phyloP scores from a whole-genome alignment of 805 yeast genomes.

The Starmerella asiatica region DNA sequence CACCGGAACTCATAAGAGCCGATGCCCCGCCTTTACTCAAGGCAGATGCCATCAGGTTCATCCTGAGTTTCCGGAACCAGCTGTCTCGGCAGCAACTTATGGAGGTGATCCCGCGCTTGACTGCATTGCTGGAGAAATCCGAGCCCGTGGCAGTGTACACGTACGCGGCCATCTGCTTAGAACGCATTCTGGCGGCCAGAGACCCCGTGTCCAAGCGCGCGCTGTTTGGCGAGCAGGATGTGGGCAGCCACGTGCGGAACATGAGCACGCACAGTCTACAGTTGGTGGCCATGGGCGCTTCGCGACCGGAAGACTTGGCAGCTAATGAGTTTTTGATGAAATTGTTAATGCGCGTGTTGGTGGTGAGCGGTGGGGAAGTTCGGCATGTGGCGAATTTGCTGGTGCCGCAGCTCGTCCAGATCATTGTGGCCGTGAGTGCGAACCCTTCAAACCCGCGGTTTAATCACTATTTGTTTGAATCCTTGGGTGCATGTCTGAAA shows the following conservation, averaged over 20 bases:
- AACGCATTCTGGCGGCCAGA: conserved; percentile 69
- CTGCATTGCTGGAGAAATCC: conserved; percentile 49
- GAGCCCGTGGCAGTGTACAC: conserved; percentile 72
- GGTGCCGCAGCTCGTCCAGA: conserved; percentile 54
- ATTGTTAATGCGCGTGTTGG: conserved; percentile 68
- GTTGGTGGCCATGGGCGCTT: conserved; percentile 45
- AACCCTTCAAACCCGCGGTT: conserved; percentile 95
- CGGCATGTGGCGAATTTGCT: conserved; percentile 28
- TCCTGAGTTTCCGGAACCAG: conserved; percentile 83
- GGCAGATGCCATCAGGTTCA: conserved; percentile 86
- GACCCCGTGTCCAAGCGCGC: conserved; percentile 29
- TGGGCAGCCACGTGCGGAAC: conserved; percentile 45
- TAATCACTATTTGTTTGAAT: conserved; percentile 80
- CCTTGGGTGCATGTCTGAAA: conserved; percentile 63
- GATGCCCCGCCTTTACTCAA: conserved; percentile 57
- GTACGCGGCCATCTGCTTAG: conserved; percentile 85
- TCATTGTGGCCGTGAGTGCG: conserved; percentile 56
- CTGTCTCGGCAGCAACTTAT: conserved; percentile 70
- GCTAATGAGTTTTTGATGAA: conserved; percentile 92
- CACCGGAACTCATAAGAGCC: conserved; percentile 56
- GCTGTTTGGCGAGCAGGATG: conserved; percentile 60
- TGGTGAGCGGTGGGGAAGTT: conserved; percentile 47
- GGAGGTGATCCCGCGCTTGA: conserved; percentile 66
- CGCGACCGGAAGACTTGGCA: conserved; percentile 77
- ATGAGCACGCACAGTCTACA: conserved; percentile 53